Conservation (phyloP, 2,329 filamentous ascomycete genomes). For the Penicillium sp. region DNA sequence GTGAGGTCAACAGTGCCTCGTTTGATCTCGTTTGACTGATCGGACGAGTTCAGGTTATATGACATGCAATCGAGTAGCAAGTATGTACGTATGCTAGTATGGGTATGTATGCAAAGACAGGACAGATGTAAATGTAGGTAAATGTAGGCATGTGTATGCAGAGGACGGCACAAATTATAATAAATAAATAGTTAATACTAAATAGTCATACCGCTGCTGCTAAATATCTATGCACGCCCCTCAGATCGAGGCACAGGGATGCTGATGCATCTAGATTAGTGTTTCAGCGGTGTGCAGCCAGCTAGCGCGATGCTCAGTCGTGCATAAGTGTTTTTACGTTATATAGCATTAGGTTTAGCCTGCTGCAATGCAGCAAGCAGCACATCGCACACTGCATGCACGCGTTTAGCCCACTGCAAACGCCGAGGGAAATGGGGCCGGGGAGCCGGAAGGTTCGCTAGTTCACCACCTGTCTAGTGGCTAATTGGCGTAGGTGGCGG, state of each 20-base stretch:
- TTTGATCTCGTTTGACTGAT: neutral
- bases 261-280: constrained; percentile 3
- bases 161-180: no score
- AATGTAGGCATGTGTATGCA: neutral
- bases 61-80: neutral
- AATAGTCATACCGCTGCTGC: no score
- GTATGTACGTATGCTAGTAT: neutral
- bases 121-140: neutral
- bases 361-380: neutral
- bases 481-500: neutral
- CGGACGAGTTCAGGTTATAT: neutral
- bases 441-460: constrained; percentile 13
- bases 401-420: no score
- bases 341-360: neutral
- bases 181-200: neutral
- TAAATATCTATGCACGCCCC: no score
- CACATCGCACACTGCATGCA: neutral
- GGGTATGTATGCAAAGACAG: neutral
- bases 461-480: no score
- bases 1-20: neutral
- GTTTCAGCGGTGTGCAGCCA: constrained; percentile 12
- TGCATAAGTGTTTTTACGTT: no score
- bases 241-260: no score
- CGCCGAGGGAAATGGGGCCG: constrained; percentile 6
- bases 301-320: neutral